phyloP scores from a whole-genome alignment of 371 early-diverging fungal species.

The Rhizopus stolonifer region DNA sequence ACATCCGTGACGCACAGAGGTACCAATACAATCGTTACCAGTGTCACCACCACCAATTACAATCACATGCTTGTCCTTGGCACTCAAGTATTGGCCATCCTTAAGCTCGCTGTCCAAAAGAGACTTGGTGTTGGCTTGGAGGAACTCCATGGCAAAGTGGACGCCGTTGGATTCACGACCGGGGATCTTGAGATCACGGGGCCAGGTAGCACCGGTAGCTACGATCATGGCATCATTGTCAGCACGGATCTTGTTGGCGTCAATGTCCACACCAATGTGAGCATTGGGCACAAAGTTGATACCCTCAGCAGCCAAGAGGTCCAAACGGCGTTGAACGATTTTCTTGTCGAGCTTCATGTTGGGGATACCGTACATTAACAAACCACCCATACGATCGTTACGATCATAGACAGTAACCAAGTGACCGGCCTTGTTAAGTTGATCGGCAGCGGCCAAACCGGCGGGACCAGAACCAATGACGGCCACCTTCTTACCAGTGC shows the following conservation, averaged over 20 bases:
- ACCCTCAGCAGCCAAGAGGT: conserved; percentile 91
- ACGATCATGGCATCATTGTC: conserved; percentile 83
- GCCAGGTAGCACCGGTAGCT: conserved; percentile 97
- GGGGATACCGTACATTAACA: conserved; percentile 97
- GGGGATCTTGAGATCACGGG: conserved; percentile 89
- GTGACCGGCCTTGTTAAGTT: conserved; percentile 96
- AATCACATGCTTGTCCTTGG: conserved; percentile 91
- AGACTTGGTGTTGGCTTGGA: conserved; percentile 87
- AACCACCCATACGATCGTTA: conserved; percentile 93
- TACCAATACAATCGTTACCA: conserved; percentile 95
- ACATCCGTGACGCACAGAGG: conserved; percentile 91
- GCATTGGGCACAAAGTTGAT: conserved; percentile 82
- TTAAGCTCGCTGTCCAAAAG: conserved; percentile 75
- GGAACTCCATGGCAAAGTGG: conserved; percentile 97
- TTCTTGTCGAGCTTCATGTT: conserved; percentile 99
- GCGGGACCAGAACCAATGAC: conserved; percentile 96
- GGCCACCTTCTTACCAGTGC: conserved; percentile 86
- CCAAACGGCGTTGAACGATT: conserved; percentile 89
- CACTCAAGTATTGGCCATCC: conserved; percentile 77
- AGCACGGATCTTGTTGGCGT: conserved; percentile 60
- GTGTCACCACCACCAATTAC: conserved; percentile 99
- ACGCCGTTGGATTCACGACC: conserved; percentile 86
- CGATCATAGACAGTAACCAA: conserved; percentile 93
- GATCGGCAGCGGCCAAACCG: conserved; percentile 95
- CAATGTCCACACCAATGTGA: conserved; percentile 83